These are phyloP conservation scores for Colletotrichum tamarilloi DNA, from an alignment of 2,329 filamentous ascomycete species.

Conservation along the genomic window DNA sequence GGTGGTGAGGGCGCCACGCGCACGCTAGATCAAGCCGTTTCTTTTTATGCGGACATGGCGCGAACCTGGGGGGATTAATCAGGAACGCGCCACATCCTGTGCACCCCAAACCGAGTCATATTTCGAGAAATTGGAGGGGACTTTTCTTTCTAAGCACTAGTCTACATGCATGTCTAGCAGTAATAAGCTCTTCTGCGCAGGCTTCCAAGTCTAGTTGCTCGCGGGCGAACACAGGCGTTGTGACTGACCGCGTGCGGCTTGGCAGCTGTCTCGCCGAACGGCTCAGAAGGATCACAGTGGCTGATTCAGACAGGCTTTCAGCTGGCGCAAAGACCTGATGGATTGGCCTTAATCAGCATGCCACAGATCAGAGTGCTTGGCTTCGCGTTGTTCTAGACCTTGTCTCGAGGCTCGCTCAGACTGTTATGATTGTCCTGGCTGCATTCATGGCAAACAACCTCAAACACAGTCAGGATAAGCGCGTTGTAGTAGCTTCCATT, in stretches of 20 bases:
- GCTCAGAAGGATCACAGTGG: not conserved
- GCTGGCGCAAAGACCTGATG: conserved; percentile 8
- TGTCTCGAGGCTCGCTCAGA: conserved; percentile 9
- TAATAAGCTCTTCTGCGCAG: not conserved
- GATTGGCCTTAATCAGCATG: conserved; percentile 3
- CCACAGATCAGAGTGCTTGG: not conserved
- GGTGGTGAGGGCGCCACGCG: conserved; percentile 24
- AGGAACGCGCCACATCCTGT: conserved; percentile 21
- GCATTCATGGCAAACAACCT: not conserved
- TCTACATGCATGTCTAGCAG: conserved; percentile 17
- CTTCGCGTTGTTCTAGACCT: not conserved
- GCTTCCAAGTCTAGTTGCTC: not conserved
- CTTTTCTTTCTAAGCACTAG: conserved; percentile 6
- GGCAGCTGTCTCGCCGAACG: conserved; percentile 1
- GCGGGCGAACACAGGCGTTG: not conserved
- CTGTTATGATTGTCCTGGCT: not conserved
- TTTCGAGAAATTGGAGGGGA: not conserved
- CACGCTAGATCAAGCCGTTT: conserved; percentile 24
- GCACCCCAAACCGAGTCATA: conserved; percentile 2
- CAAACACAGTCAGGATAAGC: conserved; percentile 4
- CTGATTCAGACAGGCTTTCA: not conserved
- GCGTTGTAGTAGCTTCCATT: not conserved
- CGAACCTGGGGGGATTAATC: not conserved
- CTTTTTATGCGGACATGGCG: conserved; percentile 19
- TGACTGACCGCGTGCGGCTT: not conserved